Percentiles rank a stretch among this genome's conserved stretches.
Evolutionary conservation across 805 yeast genomes (phyloP).

Genomic region (Kodamaea kaohsiungensis): DNA sequence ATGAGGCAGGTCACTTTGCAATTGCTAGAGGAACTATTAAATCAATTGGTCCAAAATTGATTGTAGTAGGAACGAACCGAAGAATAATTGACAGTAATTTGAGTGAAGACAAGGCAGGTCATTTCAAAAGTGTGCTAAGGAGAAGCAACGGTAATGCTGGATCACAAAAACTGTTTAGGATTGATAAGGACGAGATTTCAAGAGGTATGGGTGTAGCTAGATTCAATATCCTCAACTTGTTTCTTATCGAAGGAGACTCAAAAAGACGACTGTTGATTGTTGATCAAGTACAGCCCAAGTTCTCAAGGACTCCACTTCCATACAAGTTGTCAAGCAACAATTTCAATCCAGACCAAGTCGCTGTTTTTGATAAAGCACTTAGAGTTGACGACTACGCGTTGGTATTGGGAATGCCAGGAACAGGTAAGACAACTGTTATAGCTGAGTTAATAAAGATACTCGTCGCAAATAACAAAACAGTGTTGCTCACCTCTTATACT

Average conservation of each 20-base stretch:
- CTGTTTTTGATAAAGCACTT: conserved; percentile 67
- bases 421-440: conserved; percentile 92
- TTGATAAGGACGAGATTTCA: conserved; percentile 79
- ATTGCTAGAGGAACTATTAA: conserved; percentile 63
- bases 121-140: conserved; percentile 49
- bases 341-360: conserved; percentile 66
- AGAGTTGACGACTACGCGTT: conserved; percentile 73
- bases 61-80: conserved; percentile 56
- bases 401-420: conserved; percentile 97
- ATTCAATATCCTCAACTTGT: conserved; percentile 69
- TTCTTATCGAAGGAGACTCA: conserved; percentile 51
- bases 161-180: conserved; percentile 44
- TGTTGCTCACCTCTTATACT: conserved; percentile 82
- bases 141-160: conserved; percentile 7
- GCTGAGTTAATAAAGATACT: conserved; percentile 68
- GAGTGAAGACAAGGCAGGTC: conserved; percentile 45
- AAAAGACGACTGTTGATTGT: conserved; percentile 51
- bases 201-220: conserved; percentile 77
- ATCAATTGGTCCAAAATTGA: conserved; percentile 38
- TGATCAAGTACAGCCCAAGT: conserved; percentile 52
- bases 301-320: conserved; percentile 22
- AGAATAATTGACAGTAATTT: conserved; percentile 47
- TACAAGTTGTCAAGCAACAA: conserved; percentile 12
- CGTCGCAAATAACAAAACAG: conserved; percentile 60
- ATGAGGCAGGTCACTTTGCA: conserved; percentile 76